Evolutionary conservation across 176 grass and related monocot genomes (phyloP), one percentile per base, ranked within the genome.

Genomic region (Oryza meridionalis): DNA sequence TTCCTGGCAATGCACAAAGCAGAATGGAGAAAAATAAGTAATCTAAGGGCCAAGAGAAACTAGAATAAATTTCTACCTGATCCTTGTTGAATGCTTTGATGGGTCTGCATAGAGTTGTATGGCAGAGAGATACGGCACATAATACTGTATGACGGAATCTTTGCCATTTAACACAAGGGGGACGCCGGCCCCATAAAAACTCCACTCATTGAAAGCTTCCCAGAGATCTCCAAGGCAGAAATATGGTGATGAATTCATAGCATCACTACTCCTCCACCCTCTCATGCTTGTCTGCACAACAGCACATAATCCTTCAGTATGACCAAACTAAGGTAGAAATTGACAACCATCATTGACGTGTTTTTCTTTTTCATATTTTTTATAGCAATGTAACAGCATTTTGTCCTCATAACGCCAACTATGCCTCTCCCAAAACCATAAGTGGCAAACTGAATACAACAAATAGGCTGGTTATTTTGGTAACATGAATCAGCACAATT

Each of bases 141-240:
- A 97, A 80, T 97, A 94, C 65, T 97, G 95, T 76, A 92, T 88
- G 25, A 97, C 92, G 68, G 80, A 87, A 69, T 97, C 92, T 38
- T 33, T 93, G 24, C 86, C 90, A 80, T 89, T 92, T 70, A 97
- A 87, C 79, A 94, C 22, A 24, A 97, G 86, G 16, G 92, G 95
- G 7, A 94, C 95, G 16, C 95, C 95, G 69, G 86, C 90, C 13
- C 95, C 95, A 76, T 97, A 97, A 35, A 89, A 93, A 69, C 92
- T 94, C 95, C 95, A 93, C 81, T 97, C 95, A 11, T 84, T 94
- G 75, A 94, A 97, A 73, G 90, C 88, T 47, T 97, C 92, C 95
- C 92, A 97, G 19, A 94, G 87, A 83, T 94, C 92, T 79, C 82
- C 88, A 47, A 97, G 95, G 78, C 24, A 74, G 64, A 89, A 94